Percentiles rank a stretch among this genome's conserved stretches.
These are phyloP conservation scores for Kwoniella shivajii DNA, from an alignment of 1,284 basidiomycete species.

Conservation along the genomic window DNA sequence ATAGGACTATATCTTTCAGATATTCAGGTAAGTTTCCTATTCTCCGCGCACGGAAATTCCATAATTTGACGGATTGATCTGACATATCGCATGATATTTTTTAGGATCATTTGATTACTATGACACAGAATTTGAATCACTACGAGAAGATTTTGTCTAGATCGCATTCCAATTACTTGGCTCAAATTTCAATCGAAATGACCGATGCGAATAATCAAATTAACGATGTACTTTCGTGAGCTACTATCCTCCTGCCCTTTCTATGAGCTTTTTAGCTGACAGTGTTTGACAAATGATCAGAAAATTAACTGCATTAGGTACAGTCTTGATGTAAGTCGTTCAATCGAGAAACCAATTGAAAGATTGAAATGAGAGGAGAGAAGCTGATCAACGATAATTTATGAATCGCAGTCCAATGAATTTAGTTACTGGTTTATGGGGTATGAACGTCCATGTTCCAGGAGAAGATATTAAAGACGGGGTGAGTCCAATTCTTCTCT, in stretches of 20 bases:
- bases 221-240: constrained; percentile 81
- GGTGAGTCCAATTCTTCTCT: constrained; percentile 30
- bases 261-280: not conserved
- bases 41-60: not conserved
- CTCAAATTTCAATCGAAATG: constrained; percentile 98
- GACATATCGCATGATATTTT: constrained; percentile 45
- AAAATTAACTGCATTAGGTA: constrained; percentile 98
- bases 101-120: constrained; percentile 92
- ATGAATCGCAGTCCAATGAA: constrained; percentile 71
- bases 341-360: too few species aligned
- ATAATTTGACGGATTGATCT: not conserved
- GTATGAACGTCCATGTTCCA: constrained; percentile 64
- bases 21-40: constrained; percentile 68
- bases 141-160: constrained; percentile 99
- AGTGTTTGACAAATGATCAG: constrained; percentile 54
- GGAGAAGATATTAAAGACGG: constrained; percentile 66
- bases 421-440: constrained; percentile 74
- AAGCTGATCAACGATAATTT: not conserved
- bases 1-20: constrained; percentile 95
- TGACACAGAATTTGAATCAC: constrained; percentile 99
- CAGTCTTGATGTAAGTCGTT: constrained; percentile 75
- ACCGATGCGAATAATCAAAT: constrained; percentile 99
- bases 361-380: too few species aligned
- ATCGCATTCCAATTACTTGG: constrained; percentile 98
- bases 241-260: not conserved